Conservation (phyloP, 352 stramenopile species). For the Phytophthora colocasiae region DNA sequence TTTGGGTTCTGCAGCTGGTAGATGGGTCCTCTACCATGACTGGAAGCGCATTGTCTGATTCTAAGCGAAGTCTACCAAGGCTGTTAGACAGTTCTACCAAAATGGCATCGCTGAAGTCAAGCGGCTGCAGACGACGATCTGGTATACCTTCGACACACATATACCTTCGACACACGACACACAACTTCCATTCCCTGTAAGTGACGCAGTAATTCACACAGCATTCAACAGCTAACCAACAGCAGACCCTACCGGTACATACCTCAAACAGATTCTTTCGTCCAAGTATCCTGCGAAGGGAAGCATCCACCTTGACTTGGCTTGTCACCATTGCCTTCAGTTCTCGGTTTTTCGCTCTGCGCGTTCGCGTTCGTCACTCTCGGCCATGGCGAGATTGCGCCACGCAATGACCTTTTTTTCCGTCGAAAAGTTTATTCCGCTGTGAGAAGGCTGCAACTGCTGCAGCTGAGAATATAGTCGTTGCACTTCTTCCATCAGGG, state of each 20-base stretch:
- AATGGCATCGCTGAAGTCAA: constrained; percentile 34
- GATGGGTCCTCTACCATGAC: neutral
- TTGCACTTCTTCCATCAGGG: constrained; percentile 16
- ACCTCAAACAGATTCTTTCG: constrained; percentile 21
- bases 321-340: constrained; percentile 34
- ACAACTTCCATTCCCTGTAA: constrained; percentile 26
- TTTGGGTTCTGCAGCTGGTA: constrained; percentile 13
- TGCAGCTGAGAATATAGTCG: constrained; percentile 18
- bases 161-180: too few species aligned
- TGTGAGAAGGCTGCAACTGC: constrained; percentile 11
- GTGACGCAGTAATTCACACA: neutral
- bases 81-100: constrained; percentile 18
- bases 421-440: neutral
- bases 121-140: constrained; percentile 6
- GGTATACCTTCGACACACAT: constrained; percentile 11
- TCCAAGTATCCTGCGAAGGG: constrained; percentile 19
- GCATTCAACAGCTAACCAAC: neutral
- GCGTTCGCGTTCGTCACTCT: constrained; percentile 27
- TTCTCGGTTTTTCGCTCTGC: constrained; percentile 28
- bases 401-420: neutral
- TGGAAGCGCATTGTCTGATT: constrained; percentile 16
- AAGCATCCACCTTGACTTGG: constrained; percentile 22
- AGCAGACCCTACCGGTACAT: neutral
- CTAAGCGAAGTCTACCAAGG: constrained; percentile 15
- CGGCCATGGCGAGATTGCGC: constrained; percentile 19